Base-by-base conservation (phyloP, 768 basidiomycete species). In the Pleurotus pulmonarius region DNA sequence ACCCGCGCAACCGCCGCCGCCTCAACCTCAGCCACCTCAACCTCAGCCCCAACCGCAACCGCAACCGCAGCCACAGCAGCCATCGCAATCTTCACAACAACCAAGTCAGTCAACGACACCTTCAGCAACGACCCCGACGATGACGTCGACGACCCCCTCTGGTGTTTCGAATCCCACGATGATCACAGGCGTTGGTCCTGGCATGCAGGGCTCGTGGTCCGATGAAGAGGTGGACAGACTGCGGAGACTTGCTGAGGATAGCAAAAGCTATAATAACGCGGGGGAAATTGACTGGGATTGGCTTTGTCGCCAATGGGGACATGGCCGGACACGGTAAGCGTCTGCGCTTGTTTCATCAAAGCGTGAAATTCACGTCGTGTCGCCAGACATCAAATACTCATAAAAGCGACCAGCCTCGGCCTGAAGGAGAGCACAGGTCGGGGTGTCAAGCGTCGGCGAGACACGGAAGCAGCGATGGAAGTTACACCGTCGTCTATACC, bases 251-350 rank as follows among this genome's bases (percentile, higher is more conserved):
- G 84, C 87, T 0, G 90, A 91, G 59, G 83, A 89, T 52, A 85
- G 84, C 64, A 80, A 80, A 56, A 68, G 73, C 49, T 68, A 67
- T 26, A 74, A 64, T 13, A 66, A 75, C 4, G 75, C 77, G 52
- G 82, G 83, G 11, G 86, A 87, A 57, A 85, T 87, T 40, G 87
- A 88, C 49, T 93, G 90, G 90, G 90, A 92, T 67, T 83, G 85
- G 73, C 79, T 92, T 20, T 82, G 86, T 49, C 75, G 75, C 48
- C 81, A 87, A 62, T 92, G 88, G 84, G 90, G 90, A 3, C 79
- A 79, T 59, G 82, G 82, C 39, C 77, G 90, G 54, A 85, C 90
- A 55, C 83, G 87, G 90, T 88, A 59, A 47, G 72, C 72, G 25
- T 37, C 16, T 39, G 43, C 7, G 40, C 45, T 22, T 38, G 8